Percentiles rank a stretch among this genome's conserved stretches.
These are phyloP conservation scores for Oryza meridionalis DNA, from an alignment of 176 grass and related monocot genomes.

Conservation along the genomic window DNA sequence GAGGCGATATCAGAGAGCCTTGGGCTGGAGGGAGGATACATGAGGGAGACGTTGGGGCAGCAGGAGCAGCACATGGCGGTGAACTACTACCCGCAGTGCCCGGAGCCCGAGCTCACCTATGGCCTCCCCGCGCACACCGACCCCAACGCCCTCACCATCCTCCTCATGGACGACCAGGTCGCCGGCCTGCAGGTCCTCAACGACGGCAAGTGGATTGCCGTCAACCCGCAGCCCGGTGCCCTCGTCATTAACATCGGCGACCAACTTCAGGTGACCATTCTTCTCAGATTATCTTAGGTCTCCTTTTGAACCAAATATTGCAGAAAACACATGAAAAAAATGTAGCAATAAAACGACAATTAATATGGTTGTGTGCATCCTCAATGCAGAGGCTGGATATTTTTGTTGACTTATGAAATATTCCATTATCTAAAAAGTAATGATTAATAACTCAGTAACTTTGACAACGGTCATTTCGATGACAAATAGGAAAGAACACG, in stretches of 20 bases:
- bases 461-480: too few relatives aligned
- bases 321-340: too few relatives aligned
- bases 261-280: slow-evolving; percentile 67
- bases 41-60: slow-evolving; percentile 58
- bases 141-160: slow-evolving; percentile 86
- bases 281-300: background rate
- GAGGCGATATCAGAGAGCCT: slow-evolving; percentile 66
- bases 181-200: slow-evolving; percentile 74
- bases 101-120: slow-evolving; percentile 72
- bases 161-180: slow-evolving; percentile 75
- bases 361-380: too few relatives aligned
- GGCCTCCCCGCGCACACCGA: slow-evolving; percentile 85
- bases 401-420: too few relatives aligned
- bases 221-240: slow-evolving; percentile 62
- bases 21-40: slow-evolving; percentile 61
- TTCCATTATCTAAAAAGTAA: too few relatives aligned
- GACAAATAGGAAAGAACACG: too few relatives aligned
- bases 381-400: too few relatives aligned
- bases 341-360: too few relatives aligned
- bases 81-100: slow-evolving; percentile 86
- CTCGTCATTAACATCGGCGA: slow-evolving; percentile 82
- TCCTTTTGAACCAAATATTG: too few relatives aligned
- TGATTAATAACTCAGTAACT: too few relatives aligned
- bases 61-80: slow-evolving; percentile 94
- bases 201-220: slow-evolving; percentile 67